Conservation (phyloP, 73 alveolate genomes). For the Blepharisma japonicum region DNA sequence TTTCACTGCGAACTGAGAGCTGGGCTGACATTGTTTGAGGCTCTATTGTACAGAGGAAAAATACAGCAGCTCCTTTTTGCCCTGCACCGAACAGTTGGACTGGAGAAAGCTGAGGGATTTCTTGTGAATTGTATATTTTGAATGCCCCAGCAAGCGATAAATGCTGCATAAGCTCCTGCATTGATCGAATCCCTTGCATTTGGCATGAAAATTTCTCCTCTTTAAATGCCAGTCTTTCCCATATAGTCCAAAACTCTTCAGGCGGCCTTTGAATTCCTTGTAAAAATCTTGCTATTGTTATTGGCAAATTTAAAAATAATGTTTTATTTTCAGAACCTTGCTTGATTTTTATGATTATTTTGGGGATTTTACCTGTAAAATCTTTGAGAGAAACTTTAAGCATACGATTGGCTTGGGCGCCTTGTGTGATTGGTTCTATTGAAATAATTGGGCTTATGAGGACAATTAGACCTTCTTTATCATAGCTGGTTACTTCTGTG, state of each 20-base stretch:
- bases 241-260: background rate
- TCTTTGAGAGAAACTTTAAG: background rate
- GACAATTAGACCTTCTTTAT: background rate
- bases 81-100: conserved; percentile 13
- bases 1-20: no score
- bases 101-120: background rate
- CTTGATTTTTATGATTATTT: background rate
- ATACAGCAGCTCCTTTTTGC: background rate
- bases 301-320: background rate
- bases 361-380: conserved; percentile 8
- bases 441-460: background rate
- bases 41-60: no score
- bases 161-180: background rate
- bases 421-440: background rate
- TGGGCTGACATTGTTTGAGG: no score
- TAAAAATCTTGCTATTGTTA: conserved; percentile 6
- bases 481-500: background rate
- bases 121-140: background rate
- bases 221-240: conserved; percentile 9
- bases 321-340: background rate
- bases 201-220: background rate
- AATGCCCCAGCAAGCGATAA: conserved; percentile 3
- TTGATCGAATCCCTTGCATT: background rate
- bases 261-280: conserved; percentile 7
- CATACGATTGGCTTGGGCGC: conserved; percentile 16